Conservation (phyloP, 163 green algal genomes). For the Smithsoniella earleae region DNA sequence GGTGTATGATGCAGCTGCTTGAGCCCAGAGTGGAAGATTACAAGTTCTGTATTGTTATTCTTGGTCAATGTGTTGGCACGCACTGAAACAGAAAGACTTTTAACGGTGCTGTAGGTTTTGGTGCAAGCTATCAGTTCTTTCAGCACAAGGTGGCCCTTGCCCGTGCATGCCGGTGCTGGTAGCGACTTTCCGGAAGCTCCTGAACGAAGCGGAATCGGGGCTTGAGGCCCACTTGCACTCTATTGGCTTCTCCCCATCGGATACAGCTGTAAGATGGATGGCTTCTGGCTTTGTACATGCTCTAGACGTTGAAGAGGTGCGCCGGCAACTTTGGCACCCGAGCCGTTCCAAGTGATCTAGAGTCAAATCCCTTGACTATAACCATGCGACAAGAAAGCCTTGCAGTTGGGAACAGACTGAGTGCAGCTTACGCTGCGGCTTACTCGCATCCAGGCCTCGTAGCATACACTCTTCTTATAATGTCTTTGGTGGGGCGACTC, state of each 20-base stretch:
- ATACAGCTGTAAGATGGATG: background rate
- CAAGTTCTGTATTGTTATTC: no score
- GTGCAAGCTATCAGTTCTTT: conserved; percentile 6
- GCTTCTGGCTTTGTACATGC: background rate
- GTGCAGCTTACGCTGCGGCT: no score
- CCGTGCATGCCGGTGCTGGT: conserved; percentile 20
- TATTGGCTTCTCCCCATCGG: background rate
- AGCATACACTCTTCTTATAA: no score
- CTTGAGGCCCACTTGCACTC: background rate
- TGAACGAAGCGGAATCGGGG: background rate
- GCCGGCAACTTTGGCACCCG: background rate
- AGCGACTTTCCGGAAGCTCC: conserved; percentile 4
- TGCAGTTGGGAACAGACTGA: no score
- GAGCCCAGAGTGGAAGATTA: no score
- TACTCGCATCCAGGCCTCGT: no score
- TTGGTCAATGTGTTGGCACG: no score
- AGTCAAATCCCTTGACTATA: no score
- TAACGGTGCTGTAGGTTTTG: background rate
- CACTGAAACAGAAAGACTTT: no score
- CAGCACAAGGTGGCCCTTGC: background rate
- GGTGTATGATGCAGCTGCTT: no score
- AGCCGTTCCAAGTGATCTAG: no score
- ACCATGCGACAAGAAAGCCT: background rate
- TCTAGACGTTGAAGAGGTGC: conserved; percentile 25
- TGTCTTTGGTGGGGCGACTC: no score